Percentiles rank a stretch among this genome's conserved stretches.
phyloP scores from a whole-genome alignment of 2,329 filamentous ascomycete genomes.

The Gremmenia infestans region DNA sequence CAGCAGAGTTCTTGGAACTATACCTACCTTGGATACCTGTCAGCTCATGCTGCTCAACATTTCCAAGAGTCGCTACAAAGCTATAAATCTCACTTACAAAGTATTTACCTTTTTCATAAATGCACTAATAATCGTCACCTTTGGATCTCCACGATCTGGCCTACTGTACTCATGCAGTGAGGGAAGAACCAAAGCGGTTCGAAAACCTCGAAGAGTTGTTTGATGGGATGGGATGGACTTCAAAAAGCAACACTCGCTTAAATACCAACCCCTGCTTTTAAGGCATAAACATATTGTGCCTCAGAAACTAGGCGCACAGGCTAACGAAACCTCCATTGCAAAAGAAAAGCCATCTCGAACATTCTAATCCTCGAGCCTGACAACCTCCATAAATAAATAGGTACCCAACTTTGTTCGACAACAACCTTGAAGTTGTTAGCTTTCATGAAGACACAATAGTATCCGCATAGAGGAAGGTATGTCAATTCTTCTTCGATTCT shows the following conservation, averaged over 20 bases:
- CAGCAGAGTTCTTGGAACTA: too few relatives aligned
- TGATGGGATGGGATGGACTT: neutral
- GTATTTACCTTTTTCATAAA: too few relatives aligned
- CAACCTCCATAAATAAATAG: conserved; percentile 1
- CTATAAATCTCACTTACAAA: too few relatives aligned
- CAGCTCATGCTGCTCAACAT: too few relatives aligned
- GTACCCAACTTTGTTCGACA: neutral
- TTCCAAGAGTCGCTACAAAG: too few relatives aligned
- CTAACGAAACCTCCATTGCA: neutral
- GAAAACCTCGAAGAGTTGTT: conserved; percentile 3
- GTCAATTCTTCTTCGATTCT: neutral
- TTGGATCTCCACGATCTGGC: neutral
- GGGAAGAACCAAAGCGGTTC: neutral
- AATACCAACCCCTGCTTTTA: too few relatives aligned
- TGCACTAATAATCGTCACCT: too few relatives aligned
- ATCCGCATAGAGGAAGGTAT: conserved; percentile 4
- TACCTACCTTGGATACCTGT: too few relatives aligned
- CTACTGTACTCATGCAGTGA: conserved; percentile 5
- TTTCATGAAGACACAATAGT: conserved; percentile 8
- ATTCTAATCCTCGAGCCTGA: conserved; percentile 8
- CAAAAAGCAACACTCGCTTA: too few relatives aligned
- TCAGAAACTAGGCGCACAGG: too few relatives aligned
- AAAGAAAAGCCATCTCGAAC: too few relatives aligned
- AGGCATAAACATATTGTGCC: too few relatives aligned
- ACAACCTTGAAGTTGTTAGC: conserved; percentile 1